Conservation (phyloP, 352 stramenopile genomes). For the Pythium guiyangense region DNA sequence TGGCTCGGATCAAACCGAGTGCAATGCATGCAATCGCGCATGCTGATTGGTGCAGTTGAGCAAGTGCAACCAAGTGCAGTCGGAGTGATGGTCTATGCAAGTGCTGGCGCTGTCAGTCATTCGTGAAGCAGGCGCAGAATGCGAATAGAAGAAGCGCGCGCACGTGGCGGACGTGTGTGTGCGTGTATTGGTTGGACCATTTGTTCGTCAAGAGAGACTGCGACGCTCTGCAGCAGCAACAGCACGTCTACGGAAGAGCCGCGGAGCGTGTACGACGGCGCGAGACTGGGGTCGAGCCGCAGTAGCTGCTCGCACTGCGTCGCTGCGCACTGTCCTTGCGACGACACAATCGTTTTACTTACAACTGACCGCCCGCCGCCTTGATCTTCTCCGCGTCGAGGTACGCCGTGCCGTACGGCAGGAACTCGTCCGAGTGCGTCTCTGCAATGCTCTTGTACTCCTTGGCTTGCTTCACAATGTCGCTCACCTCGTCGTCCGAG, state of each 20-base stretch:
- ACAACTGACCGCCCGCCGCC: conserved; percentile 70
- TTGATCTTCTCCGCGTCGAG: conserved; percentile 87
- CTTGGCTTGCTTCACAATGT: conserved; percentile 82
- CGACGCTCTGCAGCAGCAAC: neutral
- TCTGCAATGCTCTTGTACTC: conserved; percentile 83
- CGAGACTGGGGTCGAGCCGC: too few species aligned
- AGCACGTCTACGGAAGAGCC: neutral
- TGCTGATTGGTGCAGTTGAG: too few species aligned
- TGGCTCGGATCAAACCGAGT: neutral
- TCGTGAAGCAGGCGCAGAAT: neutral
- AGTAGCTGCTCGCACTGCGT: neutral
- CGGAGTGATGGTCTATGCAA: neutral
- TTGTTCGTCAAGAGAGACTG: neutral
- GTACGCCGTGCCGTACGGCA: conserved; percentile 87
- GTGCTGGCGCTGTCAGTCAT: neutral
- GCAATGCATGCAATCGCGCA: neutral
- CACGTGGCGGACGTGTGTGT: neutral
- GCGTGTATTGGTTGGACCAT: conserved; percentile 11
- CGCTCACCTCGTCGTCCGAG: conserved; percentile 89
- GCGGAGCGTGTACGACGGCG: too few species aligned
- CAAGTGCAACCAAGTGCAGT: too few species aligned
- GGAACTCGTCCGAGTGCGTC: conserved; percentile 88
- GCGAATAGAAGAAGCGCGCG: too few species aligned
- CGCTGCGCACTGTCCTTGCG: neutral
- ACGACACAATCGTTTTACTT: conserved; percentile 23